Percentiles rank a stretch among this genome's conserved stretches.
phyloP scores from a whole-genome alignment of 2,329 filamentous ascomycete species.

The Scortechinia acanthostroma region DNA sequence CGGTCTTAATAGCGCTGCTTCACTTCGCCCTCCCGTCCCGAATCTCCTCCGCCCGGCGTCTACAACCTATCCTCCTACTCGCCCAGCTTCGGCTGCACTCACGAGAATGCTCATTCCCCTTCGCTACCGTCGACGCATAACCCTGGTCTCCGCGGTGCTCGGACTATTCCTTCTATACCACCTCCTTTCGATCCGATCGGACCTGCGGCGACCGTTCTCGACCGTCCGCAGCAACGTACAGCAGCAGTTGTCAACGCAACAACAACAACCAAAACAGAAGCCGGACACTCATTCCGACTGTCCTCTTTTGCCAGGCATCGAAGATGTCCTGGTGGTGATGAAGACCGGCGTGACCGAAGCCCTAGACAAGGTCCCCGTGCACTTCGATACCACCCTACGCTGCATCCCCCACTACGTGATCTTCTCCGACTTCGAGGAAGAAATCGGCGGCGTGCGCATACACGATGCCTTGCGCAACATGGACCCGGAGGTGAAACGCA shows the following conservation, averaged over 20 bases:
- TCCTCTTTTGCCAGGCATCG: conserved; percentile 25
- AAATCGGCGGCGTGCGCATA: conserved; percentile 36
- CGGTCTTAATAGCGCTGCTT: too few species aligned
- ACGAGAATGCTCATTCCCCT: background rate
- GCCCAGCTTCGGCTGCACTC: too few species aligned
- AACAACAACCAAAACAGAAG: background rate
- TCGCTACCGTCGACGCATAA: background rate
- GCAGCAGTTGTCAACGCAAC: background rate
- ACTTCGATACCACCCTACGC: conserved; percentile 41
- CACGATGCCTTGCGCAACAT: conserved; percentile 39
- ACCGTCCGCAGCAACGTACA: background rate
- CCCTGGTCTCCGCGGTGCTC: background rate
- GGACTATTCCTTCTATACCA: conserved; percentile 1
- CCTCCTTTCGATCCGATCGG: background rate
- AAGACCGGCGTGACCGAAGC: conserved; percentile 52
- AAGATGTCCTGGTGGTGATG: conserved; percentile 46
- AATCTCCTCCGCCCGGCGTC: too few species aligned
- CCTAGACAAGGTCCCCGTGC: conserved; percentile 41
- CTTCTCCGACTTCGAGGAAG: conserved; percentile 48
- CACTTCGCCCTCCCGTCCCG: too few species aligned
- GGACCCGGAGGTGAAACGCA: conserved; percentile 15
- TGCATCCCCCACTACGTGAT: conserved; percentile 47
- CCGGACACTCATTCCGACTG: conserved; percentile 9
- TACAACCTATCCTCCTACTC: too few species aligned
- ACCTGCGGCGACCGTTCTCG: background rate